Conservation (phyloP, 495 filamentous ascomycete species). For the Hypoxylon perforatum region DNA sequence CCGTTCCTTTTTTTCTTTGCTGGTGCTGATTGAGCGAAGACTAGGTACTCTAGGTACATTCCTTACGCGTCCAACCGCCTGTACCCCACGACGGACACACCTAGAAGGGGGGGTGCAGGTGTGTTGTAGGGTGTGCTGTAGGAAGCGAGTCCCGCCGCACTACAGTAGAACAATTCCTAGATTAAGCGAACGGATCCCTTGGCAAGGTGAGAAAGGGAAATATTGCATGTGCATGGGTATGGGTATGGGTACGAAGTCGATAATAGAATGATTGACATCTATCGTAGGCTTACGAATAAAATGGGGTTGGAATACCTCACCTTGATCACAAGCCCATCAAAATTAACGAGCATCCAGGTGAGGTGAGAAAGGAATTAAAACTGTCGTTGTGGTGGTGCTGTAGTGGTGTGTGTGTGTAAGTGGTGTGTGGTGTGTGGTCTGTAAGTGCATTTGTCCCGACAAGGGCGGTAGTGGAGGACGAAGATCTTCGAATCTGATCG, state of each 20-base stretch:
- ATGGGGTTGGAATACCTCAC: background rate
- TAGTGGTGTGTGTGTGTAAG: background rate
- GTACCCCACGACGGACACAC: slow-evolving; percentile 37
- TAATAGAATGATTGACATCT: background rate
- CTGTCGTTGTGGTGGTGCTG: slow-evolving; percentile 11
- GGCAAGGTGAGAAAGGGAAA: background rate
- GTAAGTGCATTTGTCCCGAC: slow-evolving; percentile 13
- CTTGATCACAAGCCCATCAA: slow-evolving; percentile 7
- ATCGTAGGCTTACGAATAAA: background rate
- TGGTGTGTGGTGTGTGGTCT: slow-evolving; percentile 8
- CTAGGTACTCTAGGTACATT: slow-evolving; percentile 1
- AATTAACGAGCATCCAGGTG: background rate
- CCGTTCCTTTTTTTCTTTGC: background rate
- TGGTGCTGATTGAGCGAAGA: slow-evolving; percentile 17
- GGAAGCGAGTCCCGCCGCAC: slow-evolving; percentile 24
- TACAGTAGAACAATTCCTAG: slow-evolving; percentile 22
- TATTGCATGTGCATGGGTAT: background rate
- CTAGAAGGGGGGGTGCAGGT: slow-evolving; percentile 8
- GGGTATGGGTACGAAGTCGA: background rate
- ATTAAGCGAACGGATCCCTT: slow-evolving; percentile 13
- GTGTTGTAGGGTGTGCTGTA: slow-evolving; percentile 2
- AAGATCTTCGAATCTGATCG: slow-evolving; percentile 44
- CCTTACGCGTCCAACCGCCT: slow-evolving; percentile 20
- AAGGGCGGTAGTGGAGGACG: slow-evolving; percentile 35
- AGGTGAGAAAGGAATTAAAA: background rate